Evolutionary conservation across 768 basidiomycete species (phyloP).

Genomic region (Pulveroboletus sp.): DNA sequence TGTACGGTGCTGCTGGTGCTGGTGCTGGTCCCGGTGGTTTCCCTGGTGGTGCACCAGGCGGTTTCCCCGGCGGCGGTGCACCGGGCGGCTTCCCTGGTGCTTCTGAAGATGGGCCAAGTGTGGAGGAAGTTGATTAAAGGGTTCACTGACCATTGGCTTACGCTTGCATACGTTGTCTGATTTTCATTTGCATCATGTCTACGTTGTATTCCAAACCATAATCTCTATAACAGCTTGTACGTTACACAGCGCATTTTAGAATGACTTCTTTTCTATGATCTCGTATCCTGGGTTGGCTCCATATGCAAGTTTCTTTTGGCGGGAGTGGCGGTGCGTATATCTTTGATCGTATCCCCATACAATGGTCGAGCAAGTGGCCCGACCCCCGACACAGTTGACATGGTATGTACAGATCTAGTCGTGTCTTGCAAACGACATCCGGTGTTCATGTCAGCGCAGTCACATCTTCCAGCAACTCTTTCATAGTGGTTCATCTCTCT

Average conservation of each 20-base stretch:
- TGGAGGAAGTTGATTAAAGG: slow-evolving; percentile 84
- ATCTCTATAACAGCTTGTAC: slow-evolving; percentile 28
- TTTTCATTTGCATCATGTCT: slow-evolving; percentile 30
- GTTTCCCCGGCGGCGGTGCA: slow-evolving; percentile 54
- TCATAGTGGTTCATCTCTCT: slow-evolving; percentile 49
- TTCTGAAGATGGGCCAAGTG: slow-evolving; percentile 80
- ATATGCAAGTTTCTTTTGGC: not conserved
- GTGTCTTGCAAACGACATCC: not conserved
- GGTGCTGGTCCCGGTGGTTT: slow-evolving; percentile 51
- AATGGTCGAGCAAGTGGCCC: slow-evolving; percentile 26
- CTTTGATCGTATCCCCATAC: not conserved
- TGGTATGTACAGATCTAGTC: slow-evolving; percentile 19
- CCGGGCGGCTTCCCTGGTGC: slow-evolving; percentile 72
- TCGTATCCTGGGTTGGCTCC: not conserved
- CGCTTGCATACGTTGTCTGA: slow-evolving; percentile 21
- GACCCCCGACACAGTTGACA: slow-evolving; percentile 22
- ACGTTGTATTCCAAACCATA: slow-evolving; percentile 30
- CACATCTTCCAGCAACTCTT: slow-evolving; percentile 46
- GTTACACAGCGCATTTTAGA: slow-evolving; percentile 31
- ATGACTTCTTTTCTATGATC: slow-evolving; percentile 13
- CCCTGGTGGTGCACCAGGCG: slow-evolving; percentile 58
- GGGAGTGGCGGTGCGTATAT: not conserved
- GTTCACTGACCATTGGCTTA: slow-evolving; percentile 11
- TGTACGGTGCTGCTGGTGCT: slow-evolving; percentile 61
- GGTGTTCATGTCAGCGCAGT: slow-evolving; percentile 26